Evolutionary conservation across 2,329 filamentous ascomycete species (phyloP), one percentile per base, ranked within the genome.

Genomic region (Aureobasidium sp.): DNA sequence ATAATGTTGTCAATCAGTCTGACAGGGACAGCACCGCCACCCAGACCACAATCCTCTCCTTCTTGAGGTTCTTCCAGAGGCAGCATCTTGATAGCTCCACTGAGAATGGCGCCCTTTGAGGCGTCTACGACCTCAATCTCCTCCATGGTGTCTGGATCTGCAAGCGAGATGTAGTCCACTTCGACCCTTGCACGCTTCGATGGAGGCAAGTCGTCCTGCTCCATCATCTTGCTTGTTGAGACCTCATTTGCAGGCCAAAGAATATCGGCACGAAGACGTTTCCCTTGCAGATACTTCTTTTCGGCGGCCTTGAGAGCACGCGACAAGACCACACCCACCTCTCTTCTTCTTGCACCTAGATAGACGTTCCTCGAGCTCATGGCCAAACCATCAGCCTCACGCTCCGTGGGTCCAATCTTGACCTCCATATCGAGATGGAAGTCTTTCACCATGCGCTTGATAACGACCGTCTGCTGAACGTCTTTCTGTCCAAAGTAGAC

Each of bases 401-500:
- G 82, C 63, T 85, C 79, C 0, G 94, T 99, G 0, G 84, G 80
- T 6, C 87, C 84, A 60, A 97, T 82, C 36, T 87, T 81, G 9
- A 97, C 85, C 26, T 89, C 79, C 3, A 85, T 88, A 42, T 89
- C 84, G 44, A 97, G 75, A 72, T 91, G 85, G 67, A 99, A 92
- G 74, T 99, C 94, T 67, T 85, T 82, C 36, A 97, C 89, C 84
- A 99, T 86, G 48, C 89, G 85, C 70, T 85, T 87, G 70, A 99
- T 89, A 12, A 99, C 84, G 20, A 96, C 89, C 0, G 91, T 96
- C 77, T 99, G 94, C 79, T 99, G 94, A 23, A 97, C 86, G 74
- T 99, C 94, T 77, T 99, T 99, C 75, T 97, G 94, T 4, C 94
- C 94, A 78, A 99, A 97, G 77, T 96, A 94, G 5, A 91, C 90